Percentiles rank a stretch among this genome's conserved stretches.
These are phyloP conservation scores for Coprinellus micaceus DNA, from an alignment of 768 basidiomycete species.

Conservation along the genomic window DNA sequence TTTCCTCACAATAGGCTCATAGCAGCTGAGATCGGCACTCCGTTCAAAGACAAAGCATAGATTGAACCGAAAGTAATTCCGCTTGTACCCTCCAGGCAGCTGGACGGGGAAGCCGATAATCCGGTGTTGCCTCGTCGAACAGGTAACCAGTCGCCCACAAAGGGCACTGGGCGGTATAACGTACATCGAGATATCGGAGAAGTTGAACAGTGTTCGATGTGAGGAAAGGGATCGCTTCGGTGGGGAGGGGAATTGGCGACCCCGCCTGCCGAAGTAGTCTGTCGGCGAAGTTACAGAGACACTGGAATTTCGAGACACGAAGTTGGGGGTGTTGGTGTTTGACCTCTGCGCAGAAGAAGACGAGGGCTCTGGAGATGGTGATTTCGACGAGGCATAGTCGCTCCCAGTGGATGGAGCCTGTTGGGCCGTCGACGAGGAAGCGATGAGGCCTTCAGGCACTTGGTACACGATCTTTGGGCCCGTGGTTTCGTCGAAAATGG, in stretches of 20 bases:
- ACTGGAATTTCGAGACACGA: constrained; percentile 50
- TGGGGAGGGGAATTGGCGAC: constrained; percentile 38
- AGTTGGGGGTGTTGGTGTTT: constrained; percentile 18
- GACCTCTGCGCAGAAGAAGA: constrained; percentile 14
- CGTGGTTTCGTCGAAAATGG: constrained; percentile 80
- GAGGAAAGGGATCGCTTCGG: constrained; percentile 49
- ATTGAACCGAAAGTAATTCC: constrained; percentile 92
- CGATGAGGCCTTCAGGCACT: constrained; percentile 89
- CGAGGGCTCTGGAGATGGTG: constrained; percentile 34
- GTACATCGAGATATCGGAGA: constrained; percentile 89
- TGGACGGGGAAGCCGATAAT: constrained; percentile 91
- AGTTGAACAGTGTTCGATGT: constrained; percentile 70
- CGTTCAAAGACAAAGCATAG: constrained; percentile 95
- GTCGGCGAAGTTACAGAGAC: constrained; percentile 46
- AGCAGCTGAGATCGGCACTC: constrained; percentile 87
- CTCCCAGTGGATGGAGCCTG: constrained; percentile 18
- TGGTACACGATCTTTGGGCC: constrained; percentile 92
- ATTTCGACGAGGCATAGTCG: constrained; percentile 33
- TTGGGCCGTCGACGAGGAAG: constrained; percentile 33
- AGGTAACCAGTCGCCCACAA: constrained; percentile 86
- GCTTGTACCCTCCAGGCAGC: constrained; percentile 68
- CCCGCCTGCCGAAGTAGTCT: constrained; percentile 40
- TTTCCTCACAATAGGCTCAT: constrained; percentile 94
- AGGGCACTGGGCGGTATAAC: constrained; percentile 85
- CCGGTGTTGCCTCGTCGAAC: constrained; percentile 74